A percentile compares a stretch with the other conserved stretches of the same genome.
phyloP scores from a whole-genome alignment of 2,329 filamentous ascomycete genomes.

The Ceratocystis cubensis region DNA sequence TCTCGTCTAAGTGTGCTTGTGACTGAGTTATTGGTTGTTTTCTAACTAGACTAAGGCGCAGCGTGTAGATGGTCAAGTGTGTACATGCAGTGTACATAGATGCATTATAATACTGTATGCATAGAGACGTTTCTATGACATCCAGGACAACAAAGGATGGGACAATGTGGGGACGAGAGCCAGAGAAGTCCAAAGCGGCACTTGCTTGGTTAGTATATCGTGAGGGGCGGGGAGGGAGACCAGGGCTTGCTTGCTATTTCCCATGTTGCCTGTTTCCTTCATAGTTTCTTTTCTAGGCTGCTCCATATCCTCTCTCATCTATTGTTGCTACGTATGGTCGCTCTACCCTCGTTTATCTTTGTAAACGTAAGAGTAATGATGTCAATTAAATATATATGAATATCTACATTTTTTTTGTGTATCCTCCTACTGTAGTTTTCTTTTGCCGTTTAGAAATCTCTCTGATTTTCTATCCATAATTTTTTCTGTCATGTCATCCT shows the following conservation, averaged over 20 bases:
- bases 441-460: not conserved
- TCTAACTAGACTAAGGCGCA: too few species aligned
- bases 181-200: not conserved
- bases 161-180: constrained; percentile 1
- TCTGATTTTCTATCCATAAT: not conserved
- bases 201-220: not conserved
- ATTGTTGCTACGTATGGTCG: not conserved
- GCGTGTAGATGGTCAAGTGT: not conserved
- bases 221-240: too few species aligned
- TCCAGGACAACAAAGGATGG: not conserved
- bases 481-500: not conserved
- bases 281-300: not conserved
- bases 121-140: not conserved
- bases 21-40: too few species aligned
- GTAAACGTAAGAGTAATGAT: not conserved
- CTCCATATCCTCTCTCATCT: not conserved
- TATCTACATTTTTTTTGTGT: not conserved
- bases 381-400: not conserved
- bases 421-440: not conserved
- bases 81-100: not conserved
- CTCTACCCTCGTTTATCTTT: not conserved
- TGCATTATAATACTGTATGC: not conserved
- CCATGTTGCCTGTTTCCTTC: not conserved
- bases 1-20: too few species aligned
- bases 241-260: not conserved